Evolutionary conservation across 2,329 filamentous ascomycete genomes (phyloP).

Genomic region (Penicillium sp.): DNA sequence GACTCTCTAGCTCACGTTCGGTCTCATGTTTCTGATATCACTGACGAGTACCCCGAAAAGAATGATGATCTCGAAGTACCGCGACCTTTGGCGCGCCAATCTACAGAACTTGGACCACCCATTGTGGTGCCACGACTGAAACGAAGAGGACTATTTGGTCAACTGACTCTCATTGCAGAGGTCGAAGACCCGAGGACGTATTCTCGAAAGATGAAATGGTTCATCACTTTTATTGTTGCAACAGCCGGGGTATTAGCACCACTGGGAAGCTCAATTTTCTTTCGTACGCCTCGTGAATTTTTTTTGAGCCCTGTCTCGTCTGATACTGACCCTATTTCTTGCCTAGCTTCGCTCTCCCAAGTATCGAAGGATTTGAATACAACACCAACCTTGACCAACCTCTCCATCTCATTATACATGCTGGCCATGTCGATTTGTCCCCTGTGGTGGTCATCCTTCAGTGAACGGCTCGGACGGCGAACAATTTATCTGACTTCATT

Average conservation of each 20-base stretch:
- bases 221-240: constrained; percentile 74
- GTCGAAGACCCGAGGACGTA: constrained; percentile 76
- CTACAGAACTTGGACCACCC: constrained; percentile 33
- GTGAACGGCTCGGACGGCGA: constrained; percentile 67
- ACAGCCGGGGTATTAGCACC: constrained; percentile 75
- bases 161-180: constrained; percentile 72
- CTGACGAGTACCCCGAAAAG: constrained; percentile 15
- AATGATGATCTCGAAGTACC: constrained; percentile 13
- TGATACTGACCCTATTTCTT: background rate
- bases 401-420: constrained; percentile 80
- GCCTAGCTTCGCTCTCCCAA: constrained; percentile 65
- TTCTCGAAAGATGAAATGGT: constrained; percentile 74
- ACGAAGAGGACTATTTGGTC: constrained; percentile 71
- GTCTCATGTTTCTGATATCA: constrained; percentile 19
- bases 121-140: constrained; percentile 52
- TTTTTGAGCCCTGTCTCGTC: background rate
- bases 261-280: constrained; percentile 80
- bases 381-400: constrained; percentile 66
- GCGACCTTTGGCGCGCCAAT: constrained; percentile 14
- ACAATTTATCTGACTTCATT: constrained; percentile 79
- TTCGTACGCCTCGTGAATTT: constrained; percentile 59
- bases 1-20: constrained; percentile 8
- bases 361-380: constrained; percentile 63
- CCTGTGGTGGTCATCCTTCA: constrained; percentile 83
- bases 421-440: constrained; percentile 80